Conservation (phyloP, 768 basidiomycete genomes). For the Tephrocybe sp. region DNA sequence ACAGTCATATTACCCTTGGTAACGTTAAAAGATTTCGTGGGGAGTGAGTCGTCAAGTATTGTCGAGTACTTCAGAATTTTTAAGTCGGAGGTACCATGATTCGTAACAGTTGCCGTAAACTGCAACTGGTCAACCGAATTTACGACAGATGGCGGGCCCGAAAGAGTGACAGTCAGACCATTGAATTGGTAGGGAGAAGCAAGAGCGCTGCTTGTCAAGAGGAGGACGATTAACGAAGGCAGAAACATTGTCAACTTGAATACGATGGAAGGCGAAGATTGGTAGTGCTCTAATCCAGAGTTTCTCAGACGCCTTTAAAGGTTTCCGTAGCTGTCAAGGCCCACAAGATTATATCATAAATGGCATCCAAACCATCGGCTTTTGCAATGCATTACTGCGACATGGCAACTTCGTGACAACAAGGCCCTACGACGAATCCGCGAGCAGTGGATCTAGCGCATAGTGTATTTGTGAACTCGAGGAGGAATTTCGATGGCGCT, state of each 20-base stretch:
- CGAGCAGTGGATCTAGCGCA: no score
- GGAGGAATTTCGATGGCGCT: no score
- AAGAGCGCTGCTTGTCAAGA: conserved; percentile 23
- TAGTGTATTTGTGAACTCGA: no score
- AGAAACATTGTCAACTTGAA: conserved; percentile 23
- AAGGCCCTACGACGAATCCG: no score
- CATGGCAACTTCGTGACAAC: no score
- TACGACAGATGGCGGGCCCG: conserved; percentile 25
- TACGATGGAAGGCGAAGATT: no score
- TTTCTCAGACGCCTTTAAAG: no score
- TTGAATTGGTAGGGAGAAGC: conserved; percentile 31
- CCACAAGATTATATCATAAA: no score
- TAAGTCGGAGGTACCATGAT: conserved; percentile 35
- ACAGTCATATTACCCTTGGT: conserved; percentile 36
- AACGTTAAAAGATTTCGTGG: conserved; percentile 41
- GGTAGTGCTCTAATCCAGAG: no score
- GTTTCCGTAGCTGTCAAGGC: no score
- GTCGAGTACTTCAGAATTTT: conserved; percentile 47
- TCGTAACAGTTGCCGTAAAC: conserved; percentile 39
- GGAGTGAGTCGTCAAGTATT: conserved; percentile 39
- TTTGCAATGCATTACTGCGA: no score
- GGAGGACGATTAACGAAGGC: conserved; percentile 24
- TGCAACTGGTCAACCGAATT: conserved; percentile 36
- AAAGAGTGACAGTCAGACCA: conserved; percentile 28
- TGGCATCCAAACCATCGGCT: no score